Evolutionary conservation across 306 rosid genomes (phyloP), one percentile per base, ranked within the genome.

Genomic region (Cucurbita ficifolia): DNA sequence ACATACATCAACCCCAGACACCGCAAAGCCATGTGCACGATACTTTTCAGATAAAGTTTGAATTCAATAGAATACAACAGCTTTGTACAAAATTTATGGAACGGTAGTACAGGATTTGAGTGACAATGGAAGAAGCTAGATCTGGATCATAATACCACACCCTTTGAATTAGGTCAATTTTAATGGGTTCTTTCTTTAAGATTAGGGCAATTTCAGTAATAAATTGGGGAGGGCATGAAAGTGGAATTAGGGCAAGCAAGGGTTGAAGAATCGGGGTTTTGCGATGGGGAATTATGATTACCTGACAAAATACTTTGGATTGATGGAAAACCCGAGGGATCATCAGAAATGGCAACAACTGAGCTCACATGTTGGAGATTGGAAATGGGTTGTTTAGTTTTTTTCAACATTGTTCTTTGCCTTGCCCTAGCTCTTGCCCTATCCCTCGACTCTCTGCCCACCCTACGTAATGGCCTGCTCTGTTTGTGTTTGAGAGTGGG

Each of bases 341-440:
- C n/a, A 58, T 58, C 63, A 57, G 63, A 57, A 57, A 57, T 54
- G 35, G 59, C 11, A 19, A 54, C 18, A 18, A 18, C 24, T 53
- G 14, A 56, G 22, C 10, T 56, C 38, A 10, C 38, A 56, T 18
- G 17, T 56, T 56, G 61, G 14, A 45, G 11, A 45, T 45, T 10
- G 50, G 11, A 45, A 10, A 45, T 46, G 14, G 6, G 42, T 46
- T 46, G 52, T 12, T 48, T 1, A 3, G n/a, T 48, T 48, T 48
- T 48, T 48, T 48, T 86, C 76, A 77, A 79, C 58, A 64, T 77
- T 1, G 90, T 81, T 74, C 90, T 79, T 48, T 83, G 84, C 51
- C 87, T 81, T 17, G 90, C 90, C 76, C 90, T 83, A 59, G 72
- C 86, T 73, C 90, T 83, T 21, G 87, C 87, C 72, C 78, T 79